A percentile compares a stretch with the other conserved stretches of the same genome.
phyloP scores from a whole-genome alignment of 108 stramenopile genomes.

The Schizochytrium sp. region DNA sequence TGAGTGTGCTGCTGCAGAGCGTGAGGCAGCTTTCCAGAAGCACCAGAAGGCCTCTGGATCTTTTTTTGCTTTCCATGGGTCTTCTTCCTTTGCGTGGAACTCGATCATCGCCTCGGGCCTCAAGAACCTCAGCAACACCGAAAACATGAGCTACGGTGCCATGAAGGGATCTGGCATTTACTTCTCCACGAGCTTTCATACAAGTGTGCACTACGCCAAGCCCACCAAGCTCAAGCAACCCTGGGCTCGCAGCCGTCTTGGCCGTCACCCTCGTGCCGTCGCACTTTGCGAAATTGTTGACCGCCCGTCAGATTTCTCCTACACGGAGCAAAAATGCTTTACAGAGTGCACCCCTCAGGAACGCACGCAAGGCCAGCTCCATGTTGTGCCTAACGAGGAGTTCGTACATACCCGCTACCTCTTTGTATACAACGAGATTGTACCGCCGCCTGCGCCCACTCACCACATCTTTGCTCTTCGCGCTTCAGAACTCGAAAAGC shows the following conservation, averaged over 20 bases:
- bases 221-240: constrained; percentile 61
- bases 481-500: constrained; percentile 39
- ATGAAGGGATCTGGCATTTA: constrained; percentile 54
- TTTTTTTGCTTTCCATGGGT: constrained; percentile 58
- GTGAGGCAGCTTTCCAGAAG: constrained; percentile 20
- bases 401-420: constrained; percentile 56
- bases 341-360: constrained; percentile 60
- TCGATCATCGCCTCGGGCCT: constrained; percentile 52
- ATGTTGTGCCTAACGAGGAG: constrained; percentile 44
- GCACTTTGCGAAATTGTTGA: constrained; percentile 58
- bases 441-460: constrained; percentile 43
- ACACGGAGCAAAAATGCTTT: constrained; percentile 57
- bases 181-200: constrained; percentile 58
- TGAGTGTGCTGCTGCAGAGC: constrained; percentile 50
- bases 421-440: constrained; percentile 56
- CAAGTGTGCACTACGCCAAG: constrained; percentile 60
- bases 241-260: constrained; percentile 46
- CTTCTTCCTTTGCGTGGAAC: constrained; percentile 58
- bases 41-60: constrained; percentile 41
- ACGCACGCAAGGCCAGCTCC: constrained; percentile 51
- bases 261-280: constrained; percentile 52
- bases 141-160: constrained; percentile 59
- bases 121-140: constrained; percentile 56
- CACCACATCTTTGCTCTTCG: constrained; percentile 60
- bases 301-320: constrained; percentile 24